Evolutionary conservation across 2,329 filamentous ascomycete species (phyloP).

Genomic region (Colletotrichum sp.): DNA sequence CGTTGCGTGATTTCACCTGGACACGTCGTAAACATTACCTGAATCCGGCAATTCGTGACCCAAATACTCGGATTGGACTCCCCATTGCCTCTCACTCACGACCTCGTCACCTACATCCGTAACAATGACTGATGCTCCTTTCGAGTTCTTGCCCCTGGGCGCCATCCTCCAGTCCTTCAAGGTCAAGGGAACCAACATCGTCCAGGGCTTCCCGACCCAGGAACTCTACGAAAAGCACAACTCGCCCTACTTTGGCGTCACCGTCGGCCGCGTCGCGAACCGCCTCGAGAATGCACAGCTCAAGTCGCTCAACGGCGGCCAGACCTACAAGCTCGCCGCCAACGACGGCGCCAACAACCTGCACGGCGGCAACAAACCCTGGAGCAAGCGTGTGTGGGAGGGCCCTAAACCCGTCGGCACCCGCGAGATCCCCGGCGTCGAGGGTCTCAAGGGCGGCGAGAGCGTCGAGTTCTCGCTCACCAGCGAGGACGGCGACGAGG

Average conservation of each 20-base stretch:
- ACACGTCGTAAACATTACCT: not conserved
- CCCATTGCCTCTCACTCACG: not conserved
- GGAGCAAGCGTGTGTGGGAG: conserved; percentile 81
- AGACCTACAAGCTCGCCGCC: conserved; percentile 70
- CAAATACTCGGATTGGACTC: not conserved
- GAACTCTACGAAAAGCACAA: conserved; percentile 80
- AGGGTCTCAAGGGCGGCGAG: conserved; percentile 64
- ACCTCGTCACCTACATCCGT: not conserved
- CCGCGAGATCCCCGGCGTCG: conserved; percentile 53
- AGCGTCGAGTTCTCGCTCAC: conserved; percentile 68
- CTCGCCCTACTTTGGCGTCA: conserved; percentile 86
- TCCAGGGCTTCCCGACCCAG: conserved; percentile 81
- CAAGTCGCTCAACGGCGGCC: conserved; percentile 70
- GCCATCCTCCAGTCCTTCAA: conserved; percentile 83
- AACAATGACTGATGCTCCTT: conserved; percentile 52
- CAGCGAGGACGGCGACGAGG: conserved; percentile 85
- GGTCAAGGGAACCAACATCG: conserved; percentile 82
- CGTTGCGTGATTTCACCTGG: not conserved
- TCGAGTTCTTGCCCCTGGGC: conserved; percentile 75
- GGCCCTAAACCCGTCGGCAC: conserved; percentile 70
- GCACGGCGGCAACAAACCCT: conserved; percentile 76
- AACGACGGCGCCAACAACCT: conserved; percentile 82
- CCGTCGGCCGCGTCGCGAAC: conserved; percentile 87
- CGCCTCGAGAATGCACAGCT: conserved; percentile 77
- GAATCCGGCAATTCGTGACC: not conserved